Percentiles rank a stretch among this genome's conserved stretches.
phyloP scores from a whole-genome alignment of 192 early-diverging fungal species.

The Backusella tuberculispora region DNA sequence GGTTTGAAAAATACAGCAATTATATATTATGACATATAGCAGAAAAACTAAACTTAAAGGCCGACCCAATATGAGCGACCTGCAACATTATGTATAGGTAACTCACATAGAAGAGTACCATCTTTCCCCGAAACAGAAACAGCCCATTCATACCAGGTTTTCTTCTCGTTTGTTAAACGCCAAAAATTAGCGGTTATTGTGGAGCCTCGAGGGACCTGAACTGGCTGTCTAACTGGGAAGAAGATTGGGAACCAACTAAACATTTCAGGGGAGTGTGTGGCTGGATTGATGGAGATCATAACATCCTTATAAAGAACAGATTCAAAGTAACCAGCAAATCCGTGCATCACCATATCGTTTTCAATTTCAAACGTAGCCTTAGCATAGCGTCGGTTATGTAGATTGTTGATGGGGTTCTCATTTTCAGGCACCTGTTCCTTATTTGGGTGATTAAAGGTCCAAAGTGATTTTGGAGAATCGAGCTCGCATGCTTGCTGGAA shows the following conservation, averaged over 20 bases:
- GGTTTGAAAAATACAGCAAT: neutral
- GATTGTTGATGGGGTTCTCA: slow-evolving; percentile 62
- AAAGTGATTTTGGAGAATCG: slow-evolving; percentile 71
- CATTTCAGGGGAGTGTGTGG: slow-evolving; percentile 90
- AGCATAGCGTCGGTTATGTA: slow-evolving; percentile 74
- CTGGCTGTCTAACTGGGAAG: slow-evolving; percentile 82
- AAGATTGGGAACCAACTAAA: slow-evolving; percentile 99
- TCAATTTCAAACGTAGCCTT: slow-evolving; percentile 57
- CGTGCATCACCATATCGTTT: slow-evolving; percentile 77
- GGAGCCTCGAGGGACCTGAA: slow-evolving; percentile 65
- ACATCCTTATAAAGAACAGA: slow-evolving; percentile 86
- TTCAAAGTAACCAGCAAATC: slow-evolving; percentile 97
- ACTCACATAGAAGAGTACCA: slow-evolving; percentile 43
- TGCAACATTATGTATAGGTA: slow-evolving; percentile 67
- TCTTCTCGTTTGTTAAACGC: slow-evolving; percentile 74
- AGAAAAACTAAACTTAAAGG: slow-evolving; percentile 44
- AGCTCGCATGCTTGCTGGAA: slow-evolving; percentile 77
- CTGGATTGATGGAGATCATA: slow-evolving; percentile 76
- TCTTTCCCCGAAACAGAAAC: slow-evolving; percentile 45
- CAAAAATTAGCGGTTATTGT: slow-evolving; percentile 80
- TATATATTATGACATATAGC: neutral
- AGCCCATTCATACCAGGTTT: slow-evolving; percentile 98
- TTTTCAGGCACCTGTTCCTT: slow-evolving; percentile 36
- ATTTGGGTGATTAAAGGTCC: slow-evolving; percentile 86
- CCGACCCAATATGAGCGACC: slow-evolving; percentile 84